phyloP scores from a whole-genome alignment of 108 stramenopile species.

The Skeletonema menzelii region DNA sequence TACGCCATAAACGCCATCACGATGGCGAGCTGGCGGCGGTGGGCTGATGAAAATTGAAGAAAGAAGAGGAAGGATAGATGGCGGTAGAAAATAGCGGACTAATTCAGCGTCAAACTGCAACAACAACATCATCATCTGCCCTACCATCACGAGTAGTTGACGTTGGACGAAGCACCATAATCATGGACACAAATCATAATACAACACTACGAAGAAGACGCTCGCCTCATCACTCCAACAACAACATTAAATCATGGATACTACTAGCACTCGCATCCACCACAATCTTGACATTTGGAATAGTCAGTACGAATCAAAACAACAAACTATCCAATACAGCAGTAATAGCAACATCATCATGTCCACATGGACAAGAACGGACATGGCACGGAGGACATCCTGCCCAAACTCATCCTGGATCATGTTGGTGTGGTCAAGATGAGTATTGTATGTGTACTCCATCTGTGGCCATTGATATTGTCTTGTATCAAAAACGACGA shows the following conservation, averaged over 20 bases:
- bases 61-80: too few species aligned
- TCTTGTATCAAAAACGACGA: conserved; percentile 42
- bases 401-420: conserved; percentile 49
- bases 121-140: too few species aligned
- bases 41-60: too few species aligned
- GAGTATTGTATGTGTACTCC: conserved; percentile 89
- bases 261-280: not conserved
- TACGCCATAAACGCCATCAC: too few species aligned
- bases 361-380: conserved; percentile 14
- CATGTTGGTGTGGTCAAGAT: conserved; percentile 79
- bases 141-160: too few species aligned
- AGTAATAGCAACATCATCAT: not conserved
- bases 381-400: conserved; percentile 56
- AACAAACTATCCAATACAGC: not conserved
- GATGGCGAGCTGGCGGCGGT: too few species aligned
- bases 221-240: not conserved
- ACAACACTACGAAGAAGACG: not conserved
- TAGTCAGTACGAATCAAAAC: not conserved
- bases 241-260: not conserved
- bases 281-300: not conserved
- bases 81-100: too few species aligned
- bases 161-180: too few species aligned
- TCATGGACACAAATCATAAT: too few species aligned
- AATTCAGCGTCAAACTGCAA: too few species aligned
- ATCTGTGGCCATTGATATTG: conserved; percentile 78